These are phyloP conservation scores for Powellomyces hirtus DNA, from an alignment of 192 early-diverging fungal genomes.

Conservation along the genomic window DNA sequence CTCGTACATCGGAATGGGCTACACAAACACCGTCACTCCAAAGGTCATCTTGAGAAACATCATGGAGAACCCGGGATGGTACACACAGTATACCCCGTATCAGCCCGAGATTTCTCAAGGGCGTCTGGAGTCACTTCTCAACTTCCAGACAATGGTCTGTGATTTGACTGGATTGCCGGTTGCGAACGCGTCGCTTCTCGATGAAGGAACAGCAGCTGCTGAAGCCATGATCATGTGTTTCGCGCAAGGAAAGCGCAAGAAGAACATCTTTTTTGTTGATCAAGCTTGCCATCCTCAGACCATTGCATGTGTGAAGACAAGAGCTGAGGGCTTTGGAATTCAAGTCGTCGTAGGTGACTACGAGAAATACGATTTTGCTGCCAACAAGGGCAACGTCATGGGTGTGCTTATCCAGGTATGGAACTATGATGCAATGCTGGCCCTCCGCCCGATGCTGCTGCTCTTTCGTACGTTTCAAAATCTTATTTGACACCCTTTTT, in stretches of 20 bases:
- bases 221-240: conserved; percentile 95
- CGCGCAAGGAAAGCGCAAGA: conserved; percentile 68
- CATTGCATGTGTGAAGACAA: conserved; percentile 83
- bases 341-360: conserved; percentile 84
- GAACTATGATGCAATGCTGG: too few species aligned
- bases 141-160: conserved; percentile 96
- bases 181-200: conserved; percentile 96
- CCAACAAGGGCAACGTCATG: conserved; percentile 73
- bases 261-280: conserved; percentile 91
- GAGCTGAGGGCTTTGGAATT: conserved; percentile 95
- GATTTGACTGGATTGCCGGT: conserved; percentile 95
- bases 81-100: conserved; percentile 99
- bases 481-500: neutral
- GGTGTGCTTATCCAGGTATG: conserved; percentile 91
- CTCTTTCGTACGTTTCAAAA: too few species aligned
- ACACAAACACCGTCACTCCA: conserved; percentile 86
- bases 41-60: conserved; percentile 95
- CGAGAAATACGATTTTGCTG: conserved; percentile 72
- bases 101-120: conserved; percentile 99
- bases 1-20: conserved; percentile 96
- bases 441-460: too few species aligned
- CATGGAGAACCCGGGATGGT: conserved; percentile 99
- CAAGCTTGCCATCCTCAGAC: conserved; percentile 94
- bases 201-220: conserved; percentile 98
- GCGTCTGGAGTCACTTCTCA: conserved; percentile 92